phyloP scores from a whole-genome alignment of 2,329 filamentous ascomycete species.

The Botrytis squamosa region DNA sequence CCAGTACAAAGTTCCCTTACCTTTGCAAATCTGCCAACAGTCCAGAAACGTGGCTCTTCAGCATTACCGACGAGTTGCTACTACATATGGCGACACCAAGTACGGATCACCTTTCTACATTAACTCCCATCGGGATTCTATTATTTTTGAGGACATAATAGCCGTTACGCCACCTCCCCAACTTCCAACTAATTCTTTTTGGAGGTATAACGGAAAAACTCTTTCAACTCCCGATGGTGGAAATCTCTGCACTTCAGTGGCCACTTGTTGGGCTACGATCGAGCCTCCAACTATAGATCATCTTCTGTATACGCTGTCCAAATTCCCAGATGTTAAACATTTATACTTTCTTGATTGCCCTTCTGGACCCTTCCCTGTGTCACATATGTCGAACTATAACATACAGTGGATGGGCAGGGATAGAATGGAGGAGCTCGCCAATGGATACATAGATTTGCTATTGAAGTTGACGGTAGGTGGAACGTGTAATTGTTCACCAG shows the following conservation, averaged over 20 bases:
- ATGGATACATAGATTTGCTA: fast-evolving
- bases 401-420: neutral
- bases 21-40: neutral
- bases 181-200: neutral
- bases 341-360: neutral
- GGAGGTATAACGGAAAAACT: neutral
- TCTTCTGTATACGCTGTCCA: neutral
- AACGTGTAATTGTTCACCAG: neutral
- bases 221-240: neutral
- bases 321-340: neutral
- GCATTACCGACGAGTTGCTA: neutral
- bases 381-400: fast-evolving
- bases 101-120: neutral
- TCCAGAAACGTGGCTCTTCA: neutral
- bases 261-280: too few relatives aligned
- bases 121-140: neutral
- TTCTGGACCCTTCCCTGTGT: too few relatives aligned
- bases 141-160: neutral
- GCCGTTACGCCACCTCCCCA: fast-evolving
- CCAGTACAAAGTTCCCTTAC: neutral
- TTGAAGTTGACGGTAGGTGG: fast-evolving
- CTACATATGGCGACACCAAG: neutral
- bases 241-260: neutral
- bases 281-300: neutral
- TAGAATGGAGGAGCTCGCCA: too few relatives aligned